A percentile compares a stretch with the other conserved stretches of the same genome.
Conservation (phyloP, 1,139 yeast species). For the Yamadazyma friedrichii region DNA sequence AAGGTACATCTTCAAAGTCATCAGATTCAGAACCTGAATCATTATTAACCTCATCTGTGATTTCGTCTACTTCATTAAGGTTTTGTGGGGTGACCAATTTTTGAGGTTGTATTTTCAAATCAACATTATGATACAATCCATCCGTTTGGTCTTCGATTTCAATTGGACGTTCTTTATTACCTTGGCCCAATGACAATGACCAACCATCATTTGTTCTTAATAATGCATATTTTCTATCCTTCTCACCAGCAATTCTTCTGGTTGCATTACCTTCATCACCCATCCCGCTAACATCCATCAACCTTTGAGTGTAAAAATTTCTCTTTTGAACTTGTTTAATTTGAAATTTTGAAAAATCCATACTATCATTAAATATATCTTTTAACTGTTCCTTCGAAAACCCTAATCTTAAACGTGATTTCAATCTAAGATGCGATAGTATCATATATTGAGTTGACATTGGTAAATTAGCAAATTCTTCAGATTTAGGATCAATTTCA, state of each 20-base stretch:
- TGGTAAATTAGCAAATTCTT: conserved; percentile 66
- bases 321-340: conserved; percentile 90
- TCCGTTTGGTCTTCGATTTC: conserved; percentile 26
- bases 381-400: conserved; percentile 84
- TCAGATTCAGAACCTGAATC: conserved; percentile 1
- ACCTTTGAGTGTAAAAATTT: conserved; percentile 81
- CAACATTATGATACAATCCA: conserved; percentile 8
- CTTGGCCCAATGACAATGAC: conserved; percentile 62
- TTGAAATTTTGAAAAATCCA: conserved; percentile 92
- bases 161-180: conserved; percentile 39
- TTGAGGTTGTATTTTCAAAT: conserved; percentile 1
- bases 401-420: conserved; percentile 94
- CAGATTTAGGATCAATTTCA: conserved; percentile 66
- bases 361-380: conserved; percentile 72
- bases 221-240: conserved; percentile 72
- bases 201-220: conserved; percentile 82
- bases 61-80: background rate
- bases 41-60: background rate
- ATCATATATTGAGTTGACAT: conserved; percentile 85
- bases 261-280: conserved; percentile 55
- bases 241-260: conserved; percentile 81
- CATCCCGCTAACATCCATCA: conserved; percentile 84
- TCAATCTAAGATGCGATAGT: conserved; percentile 73
- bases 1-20: conserved; percentile 13
- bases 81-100: background rate